A percentile compares a stretch with the other conserved stretches of the same genome.
phyloP scores from a whole-genome alignment of 768 basidiomycete genomes.

The Rhizopogon vulgaris region DNA sequence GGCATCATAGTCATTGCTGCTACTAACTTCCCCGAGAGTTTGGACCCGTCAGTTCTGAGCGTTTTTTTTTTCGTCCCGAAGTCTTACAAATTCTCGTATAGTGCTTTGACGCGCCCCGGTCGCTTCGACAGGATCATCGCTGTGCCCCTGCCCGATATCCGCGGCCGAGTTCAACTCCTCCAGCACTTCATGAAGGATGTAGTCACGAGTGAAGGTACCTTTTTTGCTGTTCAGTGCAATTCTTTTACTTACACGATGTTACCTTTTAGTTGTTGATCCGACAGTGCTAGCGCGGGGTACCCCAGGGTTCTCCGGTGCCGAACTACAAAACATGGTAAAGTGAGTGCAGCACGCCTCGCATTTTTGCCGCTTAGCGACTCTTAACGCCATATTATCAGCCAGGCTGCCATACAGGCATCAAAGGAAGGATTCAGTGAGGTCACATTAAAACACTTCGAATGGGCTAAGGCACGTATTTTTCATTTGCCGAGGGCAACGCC shows the following conservation, averaged over 20 bases:
- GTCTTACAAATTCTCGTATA: slow-evolving; percentile 25
- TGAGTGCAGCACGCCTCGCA: slow-evolving; percentile 29
- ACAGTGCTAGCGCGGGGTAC: slow-evolving; percentile 90
- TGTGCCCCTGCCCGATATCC: slow-evolving; percentile 91
- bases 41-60: slow-evolving; percentile 66
- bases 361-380: not conserved
- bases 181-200: slow-evolving; percentile 87
- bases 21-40: slow-evolving; percentile 95
- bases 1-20: slow-evolving; percentile 94
- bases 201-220: slow-evolving; percentile 48
- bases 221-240: not conserved
- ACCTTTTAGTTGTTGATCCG: slow-evolving; percentile 63
- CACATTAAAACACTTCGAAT: slow-evolving; percentile 82
- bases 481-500: not conserved
- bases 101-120: slow-evolving; percentile 92
- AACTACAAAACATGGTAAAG: slow-evolving; percentile 97
- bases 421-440: slow-evolving; percentile 76
- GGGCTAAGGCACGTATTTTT: slow-evolving; percentile 74
- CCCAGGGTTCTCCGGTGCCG: slow-evolving; percentile 94
- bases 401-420: slow-evolving; percentile 93
- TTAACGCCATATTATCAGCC: slow-evolving; percentile 30
- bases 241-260: not conserved
- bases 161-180: slow-evolving; percentile 90
- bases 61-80: slow-evolving; percentile 1
- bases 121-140: slow-evolving; percentile 92